Percentiles rank a stretch among this genome's conserved stretches.
phyloP scores from a whole-genome alignment of 2,329 filamentous ascomycete genomes.

The Xylariales sp. region DNA sequence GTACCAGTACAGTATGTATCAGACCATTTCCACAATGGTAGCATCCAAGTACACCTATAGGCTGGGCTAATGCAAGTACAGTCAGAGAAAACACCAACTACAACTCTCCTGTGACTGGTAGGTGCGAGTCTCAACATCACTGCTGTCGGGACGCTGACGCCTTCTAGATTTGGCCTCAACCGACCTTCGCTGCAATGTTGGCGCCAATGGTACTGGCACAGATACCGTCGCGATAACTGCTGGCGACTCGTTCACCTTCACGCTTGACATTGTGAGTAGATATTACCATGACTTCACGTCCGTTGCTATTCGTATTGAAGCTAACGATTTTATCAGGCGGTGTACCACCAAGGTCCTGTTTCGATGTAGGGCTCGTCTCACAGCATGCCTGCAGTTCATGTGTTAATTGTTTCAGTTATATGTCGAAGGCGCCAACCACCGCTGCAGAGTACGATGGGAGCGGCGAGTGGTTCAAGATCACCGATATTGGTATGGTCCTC shows the following conservation, averaged over 20 bases:
- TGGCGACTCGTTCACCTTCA: slow-evolving; percentile 34
- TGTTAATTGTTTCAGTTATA: slow-evolving; percentile 26
- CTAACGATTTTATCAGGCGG: slow-evolving; percentile 20
- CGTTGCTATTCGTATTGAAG: no score
- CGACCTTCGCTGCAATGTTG: slow-evolving; percentile 38
- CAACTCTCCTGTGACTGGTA: slow-evolving; percentile 41
- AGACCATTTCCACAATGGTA: no score
- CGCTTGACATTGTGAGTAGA: slow-evolving; percentile 26
- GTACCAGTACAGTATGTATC: slow-evolving; percentile 29
- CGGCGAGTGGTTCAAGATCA: slow-evolving; percentile 39
- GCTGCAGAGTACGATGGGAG: slow-evolving; percentile 33
- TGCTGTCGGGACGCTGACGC: slow-evolving; percentile 9
- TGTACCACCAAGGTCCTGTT: slow-evolving; percentile 40
- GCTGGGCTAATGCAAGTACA: no score
- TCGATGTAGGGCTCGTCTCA: slow-evolving; percentile 24
- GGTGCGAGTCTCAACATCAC: not conserved
- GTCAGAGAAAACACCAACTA: slow-evolving; percentile 43
- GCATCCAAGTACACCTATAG: no score
- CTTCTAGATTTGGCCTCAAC: slow-evolving; percentile 30
- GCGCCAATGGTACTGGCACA: slow-evolving; percentile 28
- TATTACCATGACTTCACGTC: no score
- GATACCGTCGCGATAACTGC: slow-evolving; percentile 31
- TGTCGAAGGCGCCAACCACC: slow-evolving; percentile 33
- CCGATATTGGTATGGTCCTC: slow-evolving; percentile 27
- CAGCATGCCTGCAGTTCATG: not conserved